Evolutionary conservation across 1,139 yeast genomes (phyloP).

Genomic region (Blastobotrys apis): DNA sequence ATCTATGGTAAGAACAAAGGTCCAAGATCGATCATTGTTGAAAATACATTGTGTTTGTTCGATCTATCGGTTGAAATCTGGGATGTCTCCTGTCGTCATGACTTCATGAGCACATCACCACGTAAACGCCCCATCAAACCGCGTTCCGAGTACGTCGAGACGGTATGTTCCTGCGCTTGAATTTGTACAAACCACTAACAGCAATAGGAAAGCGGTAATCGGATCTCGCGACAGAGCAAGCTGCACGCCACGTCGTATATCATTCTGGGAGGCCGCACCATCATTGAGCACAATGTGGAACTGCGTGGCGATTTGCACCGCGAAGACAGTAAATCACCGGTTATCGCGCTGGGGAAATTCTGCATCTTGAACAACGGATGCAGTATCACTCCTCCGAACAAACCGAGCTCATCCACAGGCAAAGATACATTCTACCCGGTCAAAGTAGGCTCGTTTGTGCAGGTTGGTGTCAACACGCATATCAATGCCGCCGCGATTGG

Average conservation of each 20-base stretch:
- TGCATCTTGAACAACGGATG: slow-evolving; percentile 34
- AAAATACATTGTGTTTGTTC: too few species aligned
- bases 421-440: slow-evolving; percentile 34
- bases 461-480: slow-evolving; percentile 44
- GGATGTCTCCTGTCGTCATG: background rate
- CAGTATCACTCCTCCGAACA: slow-evolving; percentile 25
- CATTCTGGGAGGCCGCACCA: slow-evolving; percentile 44
- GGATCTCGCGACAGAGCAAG: slow-evolving; percentile 49
- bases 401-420: slow-evolving; percentile 15
- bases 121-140: background rate
- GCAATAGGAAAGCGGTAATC: slow-evolving; percentile 46
- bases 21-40: too few species aligned
- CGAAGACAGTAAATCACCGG: slow-evolving; percentile 33
- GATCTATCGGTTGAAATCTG: too few species aligned
- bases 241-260: slow-evolving; percentile 45
- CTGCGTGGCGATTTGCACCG: slow-evolving; percentile 43
- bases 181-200: slow-evolving; percentile 33
- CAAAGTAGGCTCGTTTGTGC: slow-evolving; percentile 56
- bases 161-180: too few species aligned
- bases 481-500: slow-evolving; percentile 43
- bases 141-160: slow-evolving; percentile 27
- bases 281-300: slow-evolving; percentile 36
- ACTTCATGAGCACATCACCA: background rate
- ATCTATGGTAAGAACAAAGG: too few species aligned
- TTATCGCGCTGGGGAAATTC: slow-evolving; percentile 52